Evolutionary conservation across 2,329 filamentous ascomycete species (phyloP).

Genomic region (Corynespora cassiicola): DNA sequence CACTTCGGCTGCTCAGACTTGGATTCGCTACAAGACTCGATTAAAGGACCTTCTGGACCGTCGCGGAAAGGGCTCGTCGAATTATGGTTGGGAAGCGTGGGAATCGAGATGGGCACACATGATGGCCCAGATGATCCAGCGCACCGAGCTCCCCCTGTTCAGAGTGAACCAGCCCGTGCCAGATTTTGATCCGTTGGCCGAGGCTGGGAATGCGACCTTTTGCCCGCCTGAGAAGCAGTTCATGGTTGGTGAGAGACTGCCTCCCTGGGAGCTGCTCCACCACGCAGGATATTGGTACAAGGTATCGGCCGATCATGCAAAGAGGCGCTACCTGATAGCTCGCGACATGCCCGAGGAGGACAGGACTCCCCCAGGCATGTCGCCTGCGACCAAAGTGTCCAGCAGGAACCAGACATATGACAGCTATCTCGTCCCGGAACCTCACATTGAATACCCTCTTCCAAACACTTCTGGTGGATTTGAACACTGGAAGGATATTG

Average conservation of each 20-base stretch:
- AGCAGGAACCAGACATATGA: conserved; percentile 63
- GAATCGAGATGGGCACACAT: conserved; percentile 74
- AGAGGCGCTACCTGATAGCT: conserved; percentile 58
- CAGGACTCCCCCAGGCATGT: conserved; percentile 60
- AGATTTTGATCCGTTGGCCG: conserved; percentile 33
- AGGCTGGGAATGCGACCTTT: conserved; percentile 47
- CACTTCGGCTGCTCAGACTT: conserved; percentile 80
- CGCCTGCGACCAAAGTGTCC: conserved; percentile 61
- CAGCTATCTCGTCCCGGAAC: conserved; percentile 65
- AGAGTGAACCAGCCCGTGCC: conserved; percentile 27
- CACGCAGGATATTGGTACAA: conserved; percentile 69
- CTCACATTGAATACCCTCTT: conserved; percentile 61
- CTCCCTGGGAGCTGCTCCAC: conserved; percentile 65
- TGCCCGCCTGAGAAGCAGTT: conserved; percentile 59
- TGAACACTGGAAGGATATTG: conserved; percentile 60
- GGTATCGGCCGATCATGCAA: conserved; percentile 59
- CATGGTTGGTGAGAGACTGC: conserved; percentile 55
- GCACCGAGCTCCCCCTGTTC: conserved; percentile 58
- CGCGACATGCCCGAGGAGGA: conserved; percentile 66
- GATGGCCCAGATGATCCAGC: conserved; percentile 66
- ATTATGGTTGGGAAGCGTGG: conserved; percentile 95
- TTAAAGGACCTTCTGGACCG: conserved; percentile 81
- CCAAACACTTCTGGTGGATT: conserved; percentile 51
- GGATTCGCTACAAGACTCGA: conserved; percentile 77
- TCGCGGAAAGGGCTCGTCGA: conserved; percentile 82